Conservation (phyloP, 2,329 filamentous ascomycete species). For the Fusarium albosuccineum region DNA sequence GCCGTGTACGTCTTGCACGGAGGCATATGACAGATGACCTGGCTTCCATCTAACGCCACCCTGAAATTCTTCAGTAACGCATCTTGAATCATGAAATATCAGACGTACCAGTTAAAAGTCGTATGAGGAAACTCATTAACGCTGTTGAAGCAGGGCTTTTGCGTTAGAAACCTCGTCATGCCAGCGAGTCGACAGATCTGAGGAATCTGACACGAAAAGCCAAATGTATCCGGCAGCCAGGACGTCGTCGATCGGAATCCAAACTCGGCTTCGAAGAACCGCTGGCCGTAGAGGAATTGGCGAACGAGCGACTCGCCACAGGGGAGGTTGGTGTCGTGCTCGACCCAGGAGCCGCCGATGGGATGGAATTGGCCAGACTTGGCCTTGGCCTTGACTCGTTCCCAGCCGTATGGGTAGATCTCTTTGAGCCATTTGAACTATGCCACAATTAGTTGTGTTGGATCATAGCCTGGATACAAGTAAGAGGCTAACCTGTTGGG, state of each 20-base stretch:
- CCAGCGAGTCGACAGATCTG: conserved; percentile 94
- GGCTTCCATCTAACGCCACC: conserved; percentile 94
- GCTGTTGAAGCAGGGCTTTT: conserved; percentile 99
- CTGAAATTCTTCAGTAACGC: conserved; percentile 49
- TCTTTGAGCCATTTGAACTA: conserved; percentile 93
- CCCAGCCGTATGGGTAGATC: conserved; percentile 88
- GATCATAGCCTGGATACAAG: too few relatives aligned
- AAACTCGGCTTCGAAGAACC: conserved; percentile 94
- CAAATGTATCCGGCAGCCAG: conserved; percentile 98
- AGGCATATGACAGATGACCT: conserved; percentile 98
- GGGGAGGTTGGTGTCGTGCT: conserved; percentile 98
- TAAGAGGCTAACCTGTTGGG: conserved; percentile 73
- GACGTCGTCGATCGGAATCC: conserved; percentile 91
- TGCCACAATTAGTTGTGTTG: too few relatives aligned
- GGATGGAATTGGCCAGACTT: conserved; percentile 92
- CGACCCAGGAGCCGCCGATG: conserved; percentile 98
- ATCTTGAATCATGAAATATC: conserved; percentile 43
- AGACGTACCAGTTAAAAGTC: conserved; percentile 81
- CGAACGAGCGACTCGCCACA: conserved; percentile 94
- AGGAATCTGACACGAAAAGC: conserved; percentile 94
- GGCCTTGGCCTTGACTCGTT: conserved; percentile 91
- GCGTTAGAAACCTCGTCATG: conserved; percentile 96
- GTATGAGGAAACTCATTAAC: conserved; percentile 99
- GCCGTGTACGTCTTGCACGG: conserved; percentile 96
- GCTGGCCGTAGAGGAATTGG: conserved; percentile 95